A percentile compares a stretch with the other conserved stretches of the same genome.
Evolutionary conservation across 164 flowering plant species (phyloP).

Genomic region (Magnolia changhungtana): DNA sequence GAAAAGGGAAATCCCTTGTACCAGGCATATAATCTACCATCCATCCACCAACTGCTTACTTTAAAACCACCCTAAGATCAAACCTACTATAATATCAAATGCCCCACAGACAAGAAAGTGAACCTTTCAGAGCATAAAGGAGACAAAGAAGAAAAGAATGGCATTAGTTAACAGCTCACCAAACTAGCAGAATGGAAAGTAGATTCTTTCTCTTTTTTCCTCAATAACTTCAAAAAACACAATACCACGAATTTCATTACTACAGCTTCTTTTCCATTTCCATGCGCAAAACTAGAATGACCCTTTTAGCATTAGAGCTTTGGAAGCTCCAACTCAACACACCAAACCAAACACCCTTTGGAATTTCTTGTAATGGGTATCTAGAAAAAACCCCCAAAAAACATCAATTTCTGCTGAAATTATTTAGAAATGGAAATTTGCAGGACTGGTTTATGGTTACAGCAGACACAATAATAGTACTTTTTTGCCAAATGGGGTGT

Average conservation of each 20-base stretch:
- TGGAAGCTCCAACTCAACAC: not conserved
- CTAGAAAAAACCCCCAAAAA: conserved; percentile 1
- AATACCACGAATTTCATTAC: conserved; percentile 11
- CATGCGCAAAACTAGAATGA: not conserved
- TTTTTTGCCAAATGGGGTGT: not conserved
- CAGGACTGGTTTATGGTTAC: not conserved
- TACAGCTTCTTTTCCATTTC: not conserved
- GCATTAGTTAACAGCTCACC: conserved; percentile 72
- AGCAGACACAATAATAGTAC: not conserved
- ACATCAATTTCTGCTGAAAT: conserved; percentile 14
- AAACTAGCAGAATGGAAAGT: conserved; percentile 50
- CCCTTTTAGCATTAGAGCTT: not conserved
- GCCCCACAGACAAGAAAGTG: conserved; percentile 66
- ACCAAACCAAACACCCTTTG: not conserved
- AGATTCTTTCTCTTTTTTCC: conserved; percentile 47
- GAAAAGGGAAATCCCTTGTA: conserved; percentile 47
- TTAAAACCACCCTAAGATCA: conserved; percentile 44
- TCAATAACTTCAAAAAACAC: not conserved
- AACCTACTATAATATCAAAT: conserved; percentile 33
- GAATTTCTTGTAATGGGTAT: conserved; percentile 6
- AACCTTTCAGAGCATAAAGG: conserved; percentile 94
- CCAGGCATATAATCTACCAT: conserved; percentile 63
- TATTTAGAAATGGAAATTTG: conserved; percentile 12
- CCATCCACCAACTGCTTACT: conserved; percentile 29
- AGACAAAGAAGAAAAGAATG: conserved; percentile 37